Conservation (phyloP, 1,284 basidiomycete genomes). For the Ceratobasidium sp. region DNA sequence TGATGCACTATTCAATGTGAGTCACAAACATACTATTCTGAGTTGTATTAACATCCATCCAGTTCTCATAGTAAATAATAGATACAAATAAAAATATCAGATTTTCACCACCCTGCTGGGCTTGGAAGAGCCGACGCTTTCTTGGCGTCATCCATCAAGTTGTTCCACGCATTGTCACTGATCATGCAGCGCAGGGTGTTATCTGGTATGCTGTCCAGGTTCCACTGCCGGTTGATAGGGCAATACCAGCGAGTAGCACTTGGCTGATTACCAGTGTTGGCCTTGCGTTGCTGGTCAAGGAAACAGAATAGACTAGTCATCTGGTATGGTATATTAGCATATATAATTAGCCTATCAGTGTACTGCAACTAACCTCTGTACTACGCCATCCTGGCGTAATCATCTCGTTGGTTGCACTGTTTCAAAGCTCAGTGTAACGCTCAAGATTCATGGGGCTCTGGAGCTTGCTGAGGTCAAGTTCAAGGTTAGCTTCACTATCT, state of each 20-base stretch:
- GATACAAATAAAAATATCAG: no score
- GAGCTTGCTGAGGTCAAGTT: neutral
- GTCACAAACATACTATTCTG: no score
- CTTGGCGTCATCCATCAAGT: constrained; percentile 1
- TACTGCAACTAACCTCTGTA: no score
- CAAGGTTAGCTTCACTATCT: constrained; percentile 4
- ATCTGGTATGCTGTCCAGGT: constrained; percentile 3
- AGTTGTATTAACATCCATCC: no score
- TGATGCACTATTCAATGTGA: no score
- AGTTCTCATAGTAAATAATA: no score
- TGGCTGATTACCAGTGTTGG: neutral
- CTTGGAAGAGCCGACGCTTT: neutral
- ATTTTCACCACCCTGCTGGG: neutral
- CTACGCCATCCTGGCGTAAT: neutral
- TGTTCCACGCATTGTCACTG: neutral
- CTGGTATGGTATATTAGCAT: neutral
- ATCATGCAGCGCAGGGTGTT: neutral
- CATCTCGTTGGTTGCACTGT: neutral
- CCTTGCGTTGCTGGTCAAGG: neutral
- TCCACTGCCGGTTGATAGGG: neutral
- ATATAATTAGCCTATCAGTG: no score
- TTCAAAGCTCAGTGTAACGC: neutral
- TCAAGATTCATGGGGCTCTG: neutral
- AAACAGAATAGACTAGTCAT: neutral
- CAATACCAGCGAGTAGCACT: neutral